A percentile compares a stretch with the other conserved stretches of the same genome.
These are phyloP conservation scores for Sanghuangporus sanghuang DNA, from an alignment of 1,284 basidiomycete genomes.

Conservation along the genomic window DNA sequence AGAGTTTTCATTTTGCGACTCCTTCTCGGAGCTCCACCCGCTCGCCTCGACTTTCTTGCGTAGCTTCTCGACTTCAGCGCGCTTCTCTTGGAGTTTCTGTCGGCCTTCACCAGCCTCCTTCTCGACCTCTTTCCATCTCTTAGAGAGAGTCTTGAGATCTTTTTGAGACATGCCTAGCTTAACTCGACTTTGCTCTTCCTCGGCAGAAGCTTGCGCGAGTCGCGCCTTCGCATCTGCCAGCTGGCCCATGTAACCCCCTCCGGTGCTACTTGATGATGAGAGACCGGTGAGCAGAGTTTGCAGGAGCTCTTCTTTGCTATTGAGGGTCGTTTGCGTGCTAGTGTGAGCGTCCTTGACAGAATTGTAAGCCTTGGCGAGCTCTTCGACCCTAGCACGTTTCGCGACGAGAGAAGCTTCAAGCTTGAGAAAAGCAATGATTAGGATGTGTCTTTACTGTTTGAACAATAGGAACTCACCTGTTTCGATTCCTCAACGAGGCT, in stretches of 20 bases:
- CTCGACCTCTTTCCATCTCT: conserved; percentile 80
- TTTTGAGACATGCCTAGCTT: conserved; percentile 78
- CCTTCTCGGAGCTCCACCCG: conserved; percentile 80
- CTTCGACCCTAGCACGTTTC: conserved; percentile 56
- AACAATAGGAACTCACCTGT: conserved; percentile 40
- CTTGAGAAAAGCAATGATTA: conserved; percentile 32
- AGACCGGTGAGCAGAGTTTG: conserved; percentile 94
- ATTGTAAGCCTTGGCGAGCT: conserved; percentile 59
- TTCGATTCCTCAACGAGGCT: conserved; percentile 52
- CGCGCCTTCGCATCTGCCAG: conserved; percentile 83
- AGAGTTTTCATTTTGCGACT: conserved; percentile 56
- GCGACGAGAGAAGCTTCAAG: conserved; percentile 49
- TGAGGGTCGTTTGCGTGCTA: conserved; percentile 56
- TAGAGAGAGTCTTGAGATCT: conserved; percentile 78
- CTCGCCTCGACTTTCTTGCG: conserved; percentile 52
- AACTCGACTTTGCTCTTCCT: conserved; percentile 81
- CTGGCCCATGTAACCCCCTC: conserved; percentile 96
- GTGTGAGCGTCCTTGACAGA: conserved; percentile 72
- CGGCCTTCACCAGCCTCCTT: conserved; percentile 77
- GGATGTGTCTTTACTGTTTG: no score
- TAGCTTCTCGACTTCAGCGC: conserved; percentile 56
- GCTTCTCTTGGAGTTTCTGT: conserved; percentile 61
- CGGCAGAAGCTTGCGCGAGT: conserved; percentile 73
- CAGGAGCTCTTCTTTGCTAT: conserved; percentile 86
- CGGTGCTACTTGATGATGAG: conserved; percentile 61